These are phyloP conservation scores for Penicillium oxalicum DNA, from an alignment of 2,329 filamentous ascomycete genomes.

Conservation along the genomic window DNA sequence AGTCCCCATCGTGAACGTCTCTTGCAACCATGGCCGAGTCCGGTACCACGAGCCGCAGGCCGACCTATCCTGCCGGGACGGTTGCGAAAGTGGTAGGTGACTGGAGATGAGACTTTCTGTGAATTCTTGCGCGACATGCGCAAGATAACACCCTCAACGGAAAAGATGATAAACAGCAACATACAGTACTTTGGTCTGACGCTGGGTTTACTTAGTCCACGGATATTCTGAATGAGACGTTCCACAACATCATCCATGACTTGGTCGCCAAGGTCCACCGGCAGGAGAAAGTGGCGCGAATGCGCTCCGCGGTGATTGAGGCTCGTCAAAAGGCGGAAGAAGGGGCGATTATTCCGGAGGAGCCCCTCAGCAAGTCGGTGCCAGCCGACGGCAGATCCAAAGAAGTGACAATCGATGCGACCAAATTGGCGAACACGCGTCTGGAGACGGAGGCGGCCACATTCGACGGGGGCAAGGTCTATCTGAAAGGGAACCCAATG, in stretches of 20 bases:
- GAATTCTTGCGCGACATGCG: neutral
- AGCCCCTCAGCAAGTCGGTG: slow-evolving; percentile 28
- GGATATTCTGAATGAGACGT: slow-evolving; percentile 51
- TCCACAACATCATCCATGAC: slow-evolving; percentile 57
- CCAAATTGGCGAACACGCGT: slow-evolving; percentile 32
- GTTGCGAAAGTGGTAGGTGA: slow-evolving; percentile 38
- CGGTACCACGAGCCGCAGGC: slow-evolving; percentile 22
- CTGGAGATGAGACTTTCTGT: neutral
- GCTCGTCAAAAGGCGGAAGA: slow-evolving; percentile 42
- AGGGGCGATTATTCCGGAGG: slow-evolving; percentile 28
- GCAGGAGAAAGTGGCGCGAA: slow-evolving; percentile 55
- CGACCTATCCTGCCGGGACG: slow-evolving; percentile 31
- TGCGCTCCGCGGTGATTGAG: slow-evolving; percentile 46
- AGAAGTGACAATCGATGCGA: slow-evolving; percentile 30
- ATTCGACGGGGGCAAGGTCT: slow-evolving; percentile 49
- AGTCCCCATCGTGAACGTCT: neutral
- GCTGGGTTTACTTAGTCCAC: slow-evolving; percentile 5
- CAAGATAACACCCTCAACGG: no score
- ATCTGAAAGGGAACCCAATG: slow-evolving; percentile 53
- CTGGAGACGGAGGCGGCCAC: slow-evolving; percentile 48
- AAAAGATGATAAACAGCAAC: no score
- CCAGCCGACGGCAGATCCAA: slow-evolving; percentile 24
- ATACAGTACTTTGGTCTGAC: neutral
- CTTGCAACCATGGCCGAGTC: slow-evolving; percentile 28
- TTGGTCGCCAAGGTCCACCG: slow-evolving; percentile 54